Percentiles rank a stretch among this genome's conserved stretches.
Evolutionary conservation across 371 early-diverging fungal species (phyloP).

Genomic region (Mortierella sp.): DNA sequence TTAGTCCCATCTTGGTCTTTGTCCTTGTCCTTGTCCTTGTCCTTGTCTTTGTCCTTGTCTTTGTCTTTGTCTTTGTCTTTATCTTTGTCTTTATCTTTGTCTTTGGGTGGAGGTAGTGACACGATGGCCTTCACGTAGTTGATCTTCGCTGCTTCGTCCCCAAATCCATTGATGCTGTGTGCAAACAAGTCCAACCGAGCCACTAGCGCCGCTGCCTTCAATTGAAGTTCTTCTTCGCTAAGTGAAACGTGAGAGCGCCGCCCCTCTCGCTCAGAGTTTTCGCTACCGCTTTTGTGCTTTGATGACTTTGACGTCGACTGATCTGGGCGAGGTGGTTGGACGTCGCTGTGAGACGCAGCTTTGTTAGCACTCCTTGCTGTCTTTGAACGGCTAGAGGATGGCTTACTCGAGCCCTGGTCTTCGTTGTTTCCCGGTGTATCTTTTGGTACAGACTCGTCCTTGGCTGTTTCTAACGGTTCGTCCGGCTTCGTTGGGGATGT

Average conservation of each 20-base stretch:
- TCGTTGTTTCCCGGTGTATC: not conserved
- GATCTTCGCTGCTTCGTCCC: constrained; percentile 12
- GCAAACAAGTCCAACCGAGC: constrained; percentile 35
- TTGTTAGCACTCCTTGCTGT: constrained; percentile 4
- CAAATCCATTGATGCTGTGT: constrained; percentile 34
- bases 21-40: no score
- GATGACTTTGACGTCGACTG: constrained; percentile 12
- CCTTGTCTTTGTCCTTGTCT: no score
- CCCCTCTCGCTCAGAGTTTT: not conserved
- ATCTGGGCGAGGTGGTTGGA: not conserved
- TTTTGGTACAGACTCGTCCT: not conserved
- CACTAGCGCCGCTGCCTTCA: constrained; percentile 12
- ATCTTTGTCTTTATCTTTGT: no score
- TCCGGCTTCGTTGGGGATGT: not conserved
- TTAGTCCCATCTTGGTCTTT: no score
- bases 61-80: no score
- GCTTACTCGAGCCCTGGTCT: constrained; percentile 7
- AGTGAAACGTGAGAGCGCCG: constrained; percentile 3
- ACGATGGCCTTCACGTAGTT: constrained; percentile 21
- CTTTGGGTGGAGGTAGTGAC: not conserved
- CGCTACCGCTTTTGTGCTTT: constrained; percentile 1
- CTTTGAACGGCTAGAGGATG: constrained; percentile 1
- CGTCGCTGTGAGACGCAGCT: not conserved
- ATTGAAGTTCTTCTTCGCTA: constrained; percentile 4
- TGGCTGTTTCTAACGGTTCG: not conserved